Conservation (phyloP, 306 rosid genomes). For the Rosa lucieae region DNA sequence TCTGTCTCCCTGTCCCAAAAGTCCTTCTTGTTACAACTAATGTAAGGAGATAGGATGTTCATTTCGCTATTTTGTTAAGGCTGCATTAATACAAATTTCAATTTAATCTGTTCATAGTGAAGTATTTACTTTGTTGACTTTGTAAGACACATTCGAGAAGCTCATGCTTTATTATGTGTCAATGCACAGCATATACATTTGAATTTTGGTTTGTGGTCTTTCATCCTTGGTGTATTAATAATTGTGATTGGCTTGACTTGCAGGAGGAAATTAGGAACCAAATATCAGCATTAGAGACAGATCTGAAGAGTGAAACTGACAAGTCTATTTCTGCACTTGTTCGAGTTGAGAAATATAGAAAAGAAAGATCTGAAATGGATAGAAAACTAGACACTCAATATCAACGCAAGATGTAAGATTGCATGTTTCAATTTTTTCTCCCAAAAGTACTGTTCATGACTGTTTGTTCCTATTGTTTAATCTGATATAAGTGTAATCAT, state of each 20-base stretch:
- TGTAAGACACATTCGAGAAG: background rate
- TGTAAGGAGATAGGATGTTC: background rate
- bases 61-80: background rate
- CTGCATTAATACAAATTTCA: background rate
- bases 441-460: background rate
- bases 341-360: constrained; percentile 67
- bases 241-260: constrained; percentile 14
- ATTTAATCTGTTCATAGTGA: background rate
- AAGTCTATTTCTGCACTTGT: constrained; percentile 52
- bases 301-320: constrained; percentile 51
- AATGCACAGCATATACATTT: background rate
- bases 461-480: background rate
- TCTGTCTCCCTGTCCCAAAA: background rate
- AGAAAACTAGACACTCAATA: constrained; percentile 75
- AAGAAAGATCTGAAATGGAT: constrained; percentile 74
- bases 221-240: background rate
- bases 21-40: background rate
- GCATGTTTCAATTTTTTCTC: constrained; percentile 10
- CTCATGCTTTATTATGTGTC: background rate
- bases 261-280: constrained; percentile 81
- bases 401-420: constrained; percentile 77
- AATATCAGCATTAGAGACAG: constrained; percentile 60
- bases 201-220: background rate
- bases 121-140: background rate
- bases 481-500: background rate